A percentile compares a stretch with the other conserved stretches of the same genome.
Evolutionary conservation across 1,139 yeast genomes (phyloP).

Genomic region (Debaryomyces udenii): DNA sequence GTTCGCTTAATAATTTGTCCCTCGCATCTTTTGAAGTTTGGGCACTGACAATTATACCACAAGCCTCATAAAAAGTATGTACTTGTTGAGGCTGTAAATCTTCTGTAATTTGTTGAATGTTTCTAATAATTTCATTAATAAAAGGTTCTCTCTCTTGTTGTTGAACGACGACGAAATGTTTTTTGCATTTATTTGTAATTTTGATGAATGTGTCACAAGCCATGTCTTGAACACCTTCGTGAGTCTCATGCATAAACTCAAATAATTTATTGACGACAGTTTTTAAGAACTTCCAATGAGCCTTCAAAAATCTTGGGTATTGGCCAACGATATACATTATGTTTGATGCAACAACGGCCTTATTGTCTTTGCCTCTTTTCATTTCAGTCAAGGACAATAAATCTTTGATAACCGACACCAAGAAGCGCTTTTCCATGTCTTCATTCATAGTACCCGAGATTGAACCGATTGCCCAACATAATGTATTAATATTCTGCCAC

Average conservation of each 20-base stretch:
- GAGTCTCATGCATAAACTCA: slow-evolving; percentile 99
- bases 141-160: slow-evolving; percentile 89
- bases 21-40: slow-evolving; percentile 65
- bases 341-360: slow-evolving; percentile 98
- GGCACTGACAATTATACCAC: slow-evolving; percentile 91
- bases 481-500: slow-evolving; percentile 94
- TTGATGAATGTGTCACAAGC: slow-evolving; percentile 98
- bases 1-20: slow-evolving; percentile 71
- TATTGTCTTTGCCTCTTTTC: slow-evolving; percentile 96
- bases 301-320: slow-evolving; percentile 94
- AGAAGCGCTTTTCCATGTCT: slow-evolving; percentile 92
- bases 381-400: slow-evolving; percentile 87
- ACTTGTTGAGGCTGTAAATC: slow-evolving; percentile 97
- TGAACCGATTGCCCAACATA: slow-evolving; percentile 99
- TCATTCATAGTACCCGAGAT: slow-evolving; percentile 99
- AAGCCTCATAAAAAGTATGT: slow-evolving; percentile 96
- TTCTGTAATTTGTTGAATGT: slow-evolving; percentile 82
- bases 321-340: slow-evolving; percentile 99
- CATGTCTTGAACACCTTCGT: slow-evolving; percentile 99
- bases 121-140: slow-evolving; percentile 83
- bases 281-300: slow-evolving; percentile 96
- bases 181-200: slow-evolving; percentile 91
- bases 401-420: slow-evolving; percentile 91
- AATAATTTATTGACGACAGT: slow-evolving; percentile 94
- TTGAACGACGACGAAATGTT: slow-evolving; percentile 90